A percentile compares a stretch with the other conserved stretches of the same genome.
phyloP scores from a whole-genome alignment of 192 early-diverging fungal genomes.

The Linnemannia zychae region DNA sequence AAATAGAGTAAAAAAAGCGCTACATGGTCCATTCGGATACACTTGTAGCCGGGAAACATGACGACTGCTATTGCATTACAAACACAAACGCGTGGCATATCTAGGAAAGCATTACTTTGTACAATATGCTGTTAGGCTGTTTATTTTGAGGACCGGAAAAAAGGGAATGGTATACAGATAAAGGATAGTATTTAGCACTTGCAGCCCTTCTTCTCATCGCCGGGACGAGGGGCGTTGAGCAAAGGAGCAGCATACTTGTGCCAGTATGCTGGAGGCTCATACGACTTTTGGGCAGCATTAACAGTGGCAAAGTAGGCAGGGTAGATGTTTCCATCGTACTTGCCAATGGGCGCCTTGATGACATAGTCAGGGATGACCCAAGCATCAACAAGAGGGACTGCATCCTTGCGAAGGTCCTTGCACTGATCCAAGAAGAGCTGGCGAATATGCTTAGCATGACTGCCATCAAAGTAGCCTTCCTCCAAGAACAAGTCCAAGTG shows the following conservation, averaged over 20 bases:
- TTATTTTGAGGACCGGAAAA: not conserved
- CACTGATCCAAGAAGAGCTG: slow-evolving; percentile 57
- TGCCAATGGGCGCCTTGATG: slow-evolving; percentile 70
- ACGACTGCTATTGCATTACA: not conserved
- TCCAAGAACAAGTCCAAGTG: slow-evolving; percentile 60
- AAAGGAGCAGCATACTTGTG: slow-evolving; percentile 54
- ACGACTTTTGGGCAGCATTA: slow-evolving; percentile 51
- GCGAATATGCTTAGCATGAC: slow-evolving; percentile 60
- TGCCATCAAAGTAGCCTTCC: slow-evolving; percentile 63
- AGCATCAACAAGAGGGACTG: slow-evolving; percentile 66
- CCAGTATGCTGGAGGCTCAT: slow-evolving; percentile 51
- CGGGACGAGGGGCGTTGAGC: slow-evolving; percentile 52
- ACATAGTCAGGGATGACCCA: slow-evolving; percentile 70
- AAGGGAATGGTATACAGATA: not conserved
- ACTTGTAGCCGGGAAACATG: not conserved
- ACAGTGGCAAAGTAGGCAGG: slow-evolving; percentile 55
- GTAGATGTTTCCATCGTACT: slow-evolving; percentile 72
- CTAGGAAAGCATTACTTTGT: not conserved
- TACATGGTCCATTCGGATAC: not conserved
- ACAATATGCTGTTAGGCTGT: not conserved
- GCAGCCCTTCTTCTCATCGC: slow-evolving; percentile 43
- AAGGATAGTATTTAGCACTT: slow-evolving; percentile 16
- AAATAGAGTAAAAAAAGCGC: not conserved
- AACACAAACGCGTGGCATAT: not conserved
- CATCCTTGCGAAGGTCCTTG: slow-evolving; percentile 62